Evolutionary conservation across 805 yeast species (phyloP).

Genomic region (Candida ovalis): DNA sequence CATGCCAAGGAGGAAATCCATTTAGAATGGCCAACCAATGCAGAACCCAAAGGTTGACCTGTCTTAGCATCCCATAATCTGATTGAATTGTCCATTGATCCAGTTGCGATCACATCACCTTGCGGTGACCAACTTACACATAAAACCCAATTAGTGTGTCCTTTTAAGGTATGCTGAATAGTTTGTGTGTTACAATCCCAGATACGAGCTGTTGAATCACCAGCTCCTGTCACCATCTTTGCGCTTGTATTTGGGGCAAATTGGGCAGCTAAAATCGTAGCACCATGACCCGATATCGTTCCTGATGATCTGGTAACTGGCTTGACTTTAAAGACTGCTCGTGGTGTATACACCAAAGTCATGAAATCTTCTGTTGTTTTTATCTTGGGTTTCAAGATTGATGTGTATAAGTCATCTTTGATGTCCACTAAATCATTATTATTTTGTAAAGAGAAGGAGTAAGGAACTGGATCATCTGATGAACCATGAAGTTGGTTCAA

Average conservation of each 20-base stretch:
- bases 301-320: conserved; percentile 89
- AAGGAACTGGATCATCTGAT: conserved; percentile 83
- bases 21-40: conserved; percentile 77
- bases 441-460: conserved; percentile 68
- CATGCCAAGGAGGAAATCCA: conserved; percentile 88
- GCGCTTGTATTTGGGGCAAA: conserved; percentile 90
- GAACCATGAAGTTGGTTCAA: conserved; percentile 73
- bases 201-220: conserved; percentile 90
- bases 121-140: conserved; percentile 91
- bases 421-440: conserved; percentile 63
- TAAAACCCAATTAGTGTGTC: conserved; percentile 92
- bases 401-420: conserved; percentile 68
- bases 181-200: conserved; percentile 98
- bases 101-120: conserved; percentile 89
- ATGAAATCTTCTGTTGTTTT: conserved; percentile 90
- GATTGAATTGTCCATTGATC: conserved; percentile 89
- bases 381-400: conserved; percentile 81
- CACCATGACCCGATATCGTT: conserved; percentile 93
- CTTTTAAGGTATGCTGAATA: conserved; percentile 72
- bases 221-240: conserved; percentile 91
- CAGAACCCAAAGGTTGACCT: conserved; percentile 71
- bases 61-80: conserved; percentile 80
- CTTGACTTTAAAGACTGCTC: conserved; percentile 90
- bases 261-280: conserved; percentile 86
- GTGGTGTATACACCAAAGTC: conserved; percentile 87